These are phyloP conservation scores for Berberis vulgaris DNA, from an alignment of 164 flowering plant genomes.

Conservation along the genomic window DNA sequence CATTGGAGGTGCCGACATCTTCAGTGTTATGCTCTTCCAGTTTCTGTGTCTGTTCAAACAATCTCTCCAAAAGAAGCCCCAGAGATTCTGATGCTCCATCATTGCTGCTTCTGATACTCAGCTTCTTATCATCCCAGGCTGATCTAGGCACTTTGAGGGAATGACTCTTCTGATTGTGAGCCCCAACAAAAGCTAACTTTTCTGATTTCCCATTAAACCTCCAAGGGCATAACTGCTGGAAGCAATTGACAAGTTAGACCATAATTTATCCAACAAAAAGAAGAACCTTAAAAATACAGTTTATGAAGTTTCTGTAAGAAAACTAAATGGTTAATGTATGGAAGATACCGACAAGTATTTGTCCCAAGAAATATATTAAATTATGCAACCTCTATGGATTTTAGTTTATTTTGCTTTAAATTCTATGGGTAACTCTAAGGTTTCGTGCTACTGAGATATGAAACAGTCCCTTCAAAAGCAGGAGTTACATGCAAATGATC, in stretches of 20 bases:
- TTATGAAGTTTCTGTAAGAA: no score
- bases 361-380: no score
- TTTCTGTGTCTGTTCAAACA: conserved; percentile 74
- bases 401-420: no score
- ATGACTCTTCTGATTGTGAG: conserved; percentile 11
- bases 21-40: conserved; percentile 56
- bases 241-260: background rate
- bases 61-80: conserved; percentile 63
- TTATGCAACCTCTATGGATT: no score
- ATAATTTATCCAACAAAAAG: no score
- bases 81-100: conserved; percentile 63
- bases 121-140: conserved; percentile 25
- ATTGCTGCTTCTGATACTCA: conserved; percentile 27
- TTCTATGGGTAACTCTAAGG: no score
- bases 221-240: conserved; percentile 24
- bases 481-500: no score
- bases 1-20: conserved; percentile 28
- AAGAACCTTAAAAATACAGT: no score
- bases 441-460: no score
- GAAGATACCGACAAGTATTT: no score
- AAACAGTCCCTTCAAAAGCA: no score
- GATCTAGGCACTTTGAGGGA: conserved; percentile 25
- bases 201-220: conserved; percentile 21
- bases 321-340: no score
- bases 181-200: conserved; percentile 13